Evolutionary conservation across 495 filamentous ascomycete species (phyloP).

Genomic region (Penicillium nucicola): DNA sequence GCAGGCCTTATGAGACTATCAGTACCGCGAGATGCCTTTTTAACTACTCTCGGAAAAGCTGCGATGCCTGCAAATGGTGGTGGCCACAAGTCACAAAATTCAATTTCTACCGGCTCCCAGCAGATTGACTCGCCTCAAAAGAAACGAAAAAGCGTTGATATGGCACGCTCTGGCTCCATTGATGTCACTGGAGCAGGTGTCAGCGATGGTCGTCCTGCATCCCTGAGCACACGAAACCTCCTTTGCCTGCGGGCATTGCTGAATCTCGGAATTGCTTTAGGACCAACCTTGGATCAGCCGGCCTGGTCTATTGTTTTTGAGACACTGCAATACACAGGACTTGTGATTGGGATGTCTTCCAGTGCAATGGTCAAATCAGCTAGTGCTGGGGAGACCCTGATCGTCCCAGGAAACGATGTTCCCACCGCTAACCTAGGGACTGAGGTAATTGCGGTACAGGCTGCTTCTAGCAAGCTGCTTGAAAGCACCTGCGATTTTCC

Average conservation of each 20-base stretch:
- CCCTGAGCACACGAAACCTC: conserved; percentile 83
- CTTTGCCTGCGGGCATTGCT: conserved; percentile 85
- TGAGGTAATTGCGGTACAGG: conserved; percentile 84
- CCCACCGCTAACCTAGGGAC: conserved; percentile 59
- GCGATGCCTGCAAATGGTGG: conserved; percentile 75
- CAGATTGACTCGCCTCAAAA: conserved; percentile 23
- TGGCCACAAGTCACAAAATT: conserved; percentile 34
- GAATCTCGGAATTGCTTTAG: conserved; percentile 91
- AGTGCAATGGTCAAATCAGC: conserved; percentile 30
- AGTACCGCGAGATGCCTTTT: conserved; percentile 88
- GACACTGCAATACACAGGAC: conserved; percentile 85
- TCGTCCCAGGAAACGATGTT: conserved; percentile 42
- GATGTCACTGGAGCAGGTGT: conserved; percentile 18
- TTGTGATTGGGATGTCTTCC: conserved; percentile 65
- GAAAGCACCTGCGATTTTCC: conserved; percentile 89
- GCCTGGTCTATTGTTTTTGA: conserved; percentile 91
- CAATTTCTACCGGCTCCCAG: conserved; percentile 15
- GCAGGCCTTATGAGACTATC: conserved; percentile 79
- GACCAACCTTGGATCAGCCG: conserved; percentile 71
- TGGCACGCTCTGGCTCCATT: conserved; percentile 11
- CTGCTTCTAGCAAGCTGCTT: conserved; percentile 80
- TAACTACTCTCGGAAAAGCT: conserved; percentile 90
- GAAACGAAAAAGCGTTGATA: conserved; percentile 39
- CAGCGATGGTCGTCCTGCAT: conserved; percentile 32
- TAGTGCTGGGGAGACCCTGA: conserved; percentile 27